Conservation (phyloP, 1,284 basidiomycete species). For the Ganoderma lingzhi region DNA sequence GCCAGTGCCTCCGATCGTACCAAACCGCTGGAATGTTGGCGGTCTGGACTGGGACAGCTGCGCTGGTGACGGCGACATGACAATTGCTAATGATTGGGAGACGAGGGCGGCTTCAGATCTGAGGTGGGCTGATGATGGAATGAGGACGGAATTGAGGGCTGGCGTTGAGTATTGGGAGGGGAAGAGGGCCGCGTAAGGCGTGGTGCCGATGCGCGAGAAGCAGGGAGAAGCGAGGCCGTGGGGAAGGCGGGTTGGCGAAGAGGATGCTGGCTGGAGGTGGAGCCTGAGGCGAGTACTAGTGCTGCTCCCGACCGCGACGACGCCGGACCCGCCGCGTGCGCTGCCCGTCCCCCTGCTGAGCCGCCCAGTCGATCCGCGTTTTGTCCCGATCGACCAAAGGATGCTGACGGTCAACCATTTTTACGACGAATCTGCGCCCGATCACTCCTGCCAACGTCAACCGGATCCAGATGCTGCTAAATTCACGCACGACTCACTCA, state of each 20-base stretch:
- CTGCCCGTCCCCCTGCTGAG: neutral
- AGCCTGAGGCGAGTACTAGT: too few species aligned
- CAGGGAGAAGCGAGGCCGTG: constrained; percentile 30
- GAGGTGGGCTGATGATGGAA: neutral
- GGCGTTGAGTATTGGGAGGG: constrained; percentile 16
- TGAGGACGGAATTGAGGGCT: neutral
- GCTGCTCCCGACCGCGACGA: constrained; percentile 17
- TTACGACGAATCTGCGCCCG: constrained; percentile 28
- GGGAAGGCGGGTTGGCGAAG: constrained; percentile 16
- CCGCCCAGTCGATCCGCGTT: constrained; percentile 6
- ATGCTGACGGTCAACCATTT: constrained; percentile 26
- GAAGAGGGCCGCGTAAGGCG: constrained; percentile 16
- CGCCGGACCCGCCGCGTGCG: neutral
- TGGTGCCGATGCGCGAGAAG: constrained; percentile 23
- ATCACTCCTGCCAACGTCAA: constrained; percentile 32
- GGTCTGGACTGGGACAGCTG: neutral
- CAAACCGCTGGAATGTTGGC: constrained; percentile 17
- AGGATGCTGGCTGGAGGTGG: constrained; percentile 2
- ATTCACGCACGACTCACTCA: constrained; percentile 31
- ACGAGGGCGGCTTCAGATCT: neutral
- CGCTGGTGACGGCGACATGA: neutral
- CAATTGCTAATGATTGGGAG: neutral
- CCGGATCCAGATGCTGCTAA: constrained; percentile 33
- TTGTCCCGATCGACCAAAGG: constrained; percentile 15
- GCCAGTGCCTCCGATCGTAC: constrained; percentile 21